Evolutionary conservation across 352 stramenopile species (phyloP), one percentile per base, ranked within the genome.

Genomic region (Ochromonadaceae sp.): DNA sequence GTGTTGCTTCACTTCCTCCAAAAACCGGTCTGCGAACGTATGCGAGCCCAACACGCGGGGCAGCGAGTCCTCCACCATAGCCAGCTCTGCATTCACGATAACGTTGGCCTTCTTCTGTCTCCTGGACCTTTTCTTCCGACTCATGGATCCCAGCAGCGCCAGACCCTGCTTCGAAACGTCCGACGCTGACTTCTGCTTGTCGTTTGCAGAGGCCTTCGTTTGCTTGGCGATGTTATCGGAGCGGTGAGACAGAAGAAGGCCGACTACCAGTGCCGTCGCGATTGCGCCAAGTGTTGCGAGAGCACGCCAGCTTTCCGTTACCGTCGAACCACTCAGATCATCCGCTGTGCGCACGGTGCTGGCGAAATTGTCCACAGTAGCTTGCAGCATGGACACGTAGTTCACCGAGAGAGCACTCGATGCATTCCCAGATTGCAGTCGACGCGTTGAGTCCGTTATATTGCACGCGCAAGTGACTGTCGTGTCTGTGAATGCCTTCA

Each of bases 331-430:
- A 22, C 42, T 22, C 9, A 58, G 49, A 7, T 26, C 7, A 22
- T 7, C 9, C 15, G 49, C 49, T 17, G 7, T 58, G 9, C n/a
- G 31, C 15, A 58, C 9, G 38, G 49, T 58, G 38, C 31, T 43
- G 7, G 42, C 49, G 49, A 58, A 58, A 43, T 30, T n/a, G 22
- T 53, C 46, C 35, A 36, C 46, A 30, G 35, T 53, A 30, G 22
- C 35, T 30, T 53, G 28, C 46, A 58, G 49, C 49, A 58, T 58
- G 38, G 49, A 30, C 9, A 42, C 49, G 25, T 58, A 58, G 7
- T 42, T 7, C 49, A 58, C 49, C n/a, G n/a, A n/a, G n/a, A n/a
- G n/a, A n/a, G n/a, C n/a, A n/a, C n/a, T n/a, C n/a, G n/a, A n/a
- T n/a, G n/a, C n/a, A n/a, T n/a, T n/a, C n/a, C n/a, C n/a, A n/a